Conservation (phyloP, 345 rosid genomes). For the Jatropha curcas region DNA sequence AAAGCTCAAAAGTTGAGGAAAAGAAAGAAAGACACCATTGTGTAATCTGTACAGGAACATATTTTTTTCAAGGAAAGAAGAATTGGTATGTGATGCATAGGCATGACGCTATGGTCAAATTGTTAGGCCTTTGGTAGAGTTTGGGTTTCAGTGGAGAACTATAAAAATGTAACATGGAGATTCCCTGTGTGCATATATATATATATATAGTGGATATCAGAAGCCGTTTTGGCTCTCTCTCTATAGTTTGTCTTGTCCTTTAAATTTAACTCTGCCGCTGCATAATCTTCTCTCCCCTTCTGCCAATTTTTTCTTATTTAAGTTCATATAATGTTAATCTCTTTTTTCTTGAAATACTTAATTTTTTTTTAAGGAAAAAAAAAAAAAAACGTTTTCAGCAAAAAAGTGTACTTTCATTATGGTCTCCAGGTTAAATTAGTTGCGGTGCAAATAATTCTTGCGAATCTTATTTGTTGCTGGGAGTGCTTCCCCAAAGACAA, state of each 20-base stretch:
- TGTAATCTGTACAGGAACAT: slow-evolving; percentile 15
- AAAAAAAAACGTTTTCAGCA: no score
- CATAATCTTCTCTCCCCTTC: no score
- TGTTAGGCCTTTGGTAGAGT: background rate
- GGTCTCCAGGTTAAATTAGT: no score
- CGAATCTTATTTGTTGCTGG: no score
- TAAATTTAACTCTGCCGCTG: no score
- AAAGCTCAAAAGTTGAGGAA: background rate
- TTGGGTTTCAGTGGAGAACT: background rate
- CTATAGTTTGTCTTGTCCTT: background rate
- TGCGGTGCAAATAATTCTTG: no score
- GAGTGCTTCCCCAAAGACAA: no score
- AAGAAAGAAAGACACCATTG: background rate
- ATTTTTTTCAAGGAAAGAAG: background rate
- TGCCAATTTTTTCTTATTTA: no score
- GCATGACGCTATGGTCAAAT: background rate
- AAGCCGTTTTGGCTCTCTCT: background rate
- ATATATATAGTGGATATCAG: background rate
- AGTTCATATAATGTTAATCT: no score
- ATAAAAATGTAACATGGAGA: background rate
- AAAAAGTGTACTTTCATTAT: no score
- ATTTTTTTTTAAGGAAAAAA: no score
- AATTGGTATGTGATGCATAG: background rate
- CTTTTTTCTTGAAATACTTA: no score
- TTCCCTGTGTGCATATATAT: background rate